phyloP scores from a whole-genome alignment of 768 basidiomycete genomes.

The Amanita subjunquillea region DNA sequence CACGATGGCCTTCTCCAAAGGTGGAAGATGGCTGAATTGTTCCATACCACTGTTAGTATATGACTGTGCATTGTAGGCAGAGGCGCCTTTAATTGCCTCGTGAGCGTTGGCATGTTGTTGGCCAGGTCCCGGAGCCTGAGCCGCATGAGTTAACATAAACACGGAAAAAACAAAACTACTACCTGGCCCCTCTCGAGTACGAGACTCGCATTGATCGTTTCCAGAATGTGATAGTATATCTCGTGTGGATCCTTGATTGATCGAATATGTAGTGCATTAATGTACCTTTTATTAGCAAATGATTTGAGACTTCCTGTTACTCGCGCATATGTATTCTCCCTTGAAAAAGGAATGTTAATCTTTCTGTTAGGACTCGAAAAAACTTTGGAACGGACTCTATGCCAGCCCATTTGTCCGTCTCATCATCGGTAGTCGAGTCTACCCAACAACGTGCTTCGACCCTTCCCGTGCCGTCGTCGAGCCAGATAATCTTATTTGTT shows the following conservation, averaged over 20 bases:
- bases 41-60: slow-evolving; percentile 19
- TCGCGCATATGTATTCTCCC: slow-evolving; percentile 70
- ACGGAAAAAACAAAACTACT: slow-evolving; percentile 13
- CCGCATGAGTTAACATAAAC: slow-evolving; percentile 1
- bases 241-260: slow-evolving; percentile 63
- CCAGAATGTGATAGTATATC: slow-evolving; percentile 71
- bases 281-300: slow-evolving; percentile 72
- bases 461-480: slow-evolving; percentile 82
- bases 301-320: slow-evolving; percentile 75
- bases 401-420: slow-evolving; percentile 35
- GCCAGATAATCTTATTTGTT: slow-evolving; percentile 69
- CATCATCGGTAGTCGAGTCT: slow-evolving; percentile 51
- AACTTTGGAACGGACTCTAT: slow-evolving; percentile 26
- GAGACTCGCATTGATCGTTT: slow-evolving; percentile 61
- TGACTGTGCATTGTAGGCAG: slow-evolving; percentile 32
- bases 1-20: slow-evolving; percentile 54
- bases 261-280: slow-evolving; percentile 71
- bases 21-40: slow-evolving; percentile 46
- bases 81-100: slow-evolving; percentile 12
- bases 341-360: slow-evolving; percentile 17
- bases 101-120: slow-evolving; percentile 11
- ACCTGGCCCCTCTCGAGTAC: slow-evolving; percentile 60
- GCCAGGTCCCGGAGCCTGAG: slow-evolving; percentile 23
- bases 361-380: not conserved
- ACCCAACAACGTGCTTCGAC: slow-evolving; percentile 80